These are phyloP conservation scores for Lactarius sp. DNA, from an alignment of 768 basidiomycete genomes.

Conservation along the genomic window DNA sequence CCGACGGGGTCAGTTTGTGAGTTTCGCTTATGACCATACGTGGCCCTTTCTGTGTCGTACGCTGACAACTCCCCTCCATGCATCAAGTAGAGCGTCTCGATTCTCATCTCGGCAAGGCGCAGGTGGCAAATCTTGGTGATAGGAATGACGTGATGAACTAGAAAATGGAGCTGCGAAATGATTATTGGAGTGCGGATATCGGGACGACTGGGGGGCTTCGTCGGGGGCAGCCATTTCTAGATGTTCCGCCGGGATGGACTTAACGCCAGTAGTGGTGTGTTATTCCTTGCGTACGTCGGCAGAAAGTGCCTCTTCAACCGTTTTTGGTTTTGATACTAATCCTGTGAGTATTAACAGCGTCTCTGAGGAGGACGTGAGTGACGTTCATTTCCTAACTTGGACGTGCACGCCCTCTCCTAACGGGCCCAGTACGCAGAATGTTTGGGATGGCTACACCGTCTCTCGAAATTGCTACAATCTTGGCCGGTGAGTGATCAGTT, in stretches of 20 bases:
- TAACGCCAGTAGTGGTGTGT: slow-evolving; percentile 31
- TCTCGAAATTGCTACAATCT: slow-evolving; percentile 31
- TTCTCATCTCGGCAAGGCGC: too few species aligned
- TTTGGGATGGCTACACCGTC: slow-evolving; percentile 28
- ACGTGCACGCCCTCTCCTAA: background rate
- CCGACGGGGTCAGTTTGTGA: too few species aligned
- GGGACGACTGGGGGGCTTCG: background rate
- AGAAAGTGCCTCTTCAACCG: background rate
- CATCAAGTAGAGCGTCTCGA: too few species aligned
- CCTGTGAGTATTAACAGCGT: slow-evolving; percentile 1
- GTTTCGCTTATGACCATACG: too few species aligned
- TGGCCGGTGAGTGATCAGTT: slow-evolving; percentile 28
- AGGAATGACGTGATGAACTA: too few species aligned
- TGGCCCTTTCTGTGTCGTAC: too few species aligned
- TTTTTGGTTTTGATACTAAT: background rate
- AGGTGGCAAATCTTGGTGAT: too few species aligned
- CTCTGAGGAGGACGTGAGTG: slow-evolving; percentile 27
- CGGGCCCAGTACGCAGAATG: slow-evolving; percentile 7
- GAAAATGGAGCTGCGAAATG: too few species aligned
- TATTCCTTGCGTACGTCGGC: slow-evolving; percentile 34
- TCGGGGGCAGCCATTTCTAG: slow-evolving; percentile 20
- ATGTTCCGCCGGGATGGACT: slow-evolving; percentile 32
- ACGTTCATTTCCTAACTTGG: background rate
- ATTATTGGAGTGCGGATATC: too few species aligned
- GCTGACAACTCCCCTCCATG: too few species aligned